Evolutionary conservation across 257 asterid genomes (phyloP).

Genomic region (Nyctanthes arbortristis): DNA sequence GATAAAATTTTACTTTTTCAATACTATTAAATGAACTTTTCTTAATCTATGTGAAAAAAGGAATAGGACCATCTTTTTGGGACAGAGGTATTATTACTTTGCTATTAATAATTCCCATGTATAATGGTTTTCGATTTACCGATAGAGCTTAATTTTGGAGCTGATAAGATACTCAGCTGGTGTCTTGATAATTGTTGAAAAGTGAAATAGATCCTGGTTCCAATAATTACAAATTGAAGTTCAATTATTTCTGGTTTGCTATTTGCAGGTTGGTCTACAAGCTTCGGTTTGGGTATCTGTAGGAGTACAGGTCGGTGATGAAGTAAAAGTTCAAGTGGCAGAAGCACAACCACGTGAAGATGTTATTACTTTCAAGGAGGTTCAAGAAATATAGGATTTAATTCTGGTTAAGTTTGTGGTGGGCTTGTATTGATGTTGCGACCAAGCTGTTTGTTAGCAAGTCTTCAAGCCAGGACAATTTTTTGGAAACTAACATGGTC

Average conservation of each 20-base stretch:
- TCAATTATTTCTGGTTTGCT: constrained; percentile 8
- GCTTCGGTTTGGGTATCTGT: constrained; percentile 75
- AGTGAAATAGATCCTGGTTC: not conserved
- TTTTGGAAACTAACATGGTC: not conserved
- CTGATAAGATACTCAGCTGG: not conserved
- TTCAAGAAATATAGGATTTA: constrained; percentile 24
- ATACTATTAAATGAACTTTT: too few species aligned
- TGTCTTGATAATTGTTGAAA: not conserved
- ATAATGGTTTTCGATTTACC: not conserved
- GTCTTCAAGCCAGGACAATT: not conserved
- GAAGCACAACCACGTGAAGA: constrained; percentile 94
- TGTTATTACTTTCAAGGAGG: constrained; percentile 67
- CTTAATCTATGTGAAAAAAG: too few species aligned
- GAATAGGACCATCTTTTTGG: too few species aligned
- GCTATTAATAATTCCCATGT: not conserved
- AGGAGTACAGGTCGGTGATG: constrained; percentile 81
- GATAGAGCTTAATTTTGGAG: too few species aligned
- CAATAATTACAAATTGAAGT: constrained; percentile 4
- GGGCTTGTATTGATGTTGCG: not conserved
- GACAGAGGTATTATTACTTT: too few species aligned
- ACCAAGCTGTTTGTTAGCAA: constrained; percentile 1
- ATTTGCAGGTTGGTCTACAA: constrained; percentile 79
- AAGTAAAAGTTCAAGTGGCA: constrained; percentile 74
- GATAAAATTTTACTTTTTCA: too few species aligned
- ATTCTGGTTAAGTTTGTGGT: not conserved